Base-by-base conservation (phyloP, 192 early-diverging fungal species). In the Phycomyces nitens region DNA sequence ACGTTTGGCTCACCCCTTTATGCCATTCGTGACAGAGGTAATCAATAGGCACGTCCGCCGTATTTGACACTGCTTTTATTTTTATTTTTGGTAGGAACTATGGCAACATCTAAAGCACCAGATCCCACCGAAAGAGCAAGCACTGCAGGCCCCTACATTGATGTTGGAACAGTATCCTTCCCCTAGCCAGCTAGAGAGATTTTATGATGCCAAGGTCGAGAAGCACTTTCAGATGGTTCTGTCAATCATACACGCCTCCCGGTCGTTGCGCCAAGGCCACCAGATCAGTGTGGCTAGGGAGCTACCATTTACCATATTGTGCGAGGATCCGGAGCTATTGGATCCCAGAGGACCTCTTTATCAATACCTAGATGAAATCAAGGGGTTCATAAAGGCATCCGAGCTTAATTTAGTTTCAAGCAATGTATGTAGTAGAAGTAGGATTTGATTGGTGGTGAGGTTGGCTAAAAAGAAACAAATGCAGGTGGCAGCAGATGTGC, bases 11-110 rank as follows among this genome's bases (percentile, higher is more conserved):
- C 96, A 98, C 72, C 96, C 96, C 21, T 94, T 97, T 70, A 98
- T 98, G 96, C 96, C 96, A 15, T 98, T 95, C 69, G 71, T 97
- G 15, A 95, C 95, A 14, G 96, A 98, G 85, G 96, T 93, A 73
- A n/a, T 38, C 39, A 41, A 34, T 34, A 34, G 29, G 7, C n/a
- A n/a, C n/a, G n/a, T 38, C 20, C 54, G 27, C 51, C 1, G 44
- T 7, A 2, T n/a, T 11, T 47, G 3, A 14, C 44, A n/a, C 44
- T 47, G 11, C 12, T 11, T n/a, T 57, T 56, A 15, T 16, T 16
- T 56, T 47, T 11, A 6, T 18, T 56, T 0, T 58, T 27, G 21
- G 21, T 40, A 85, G 81, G 81, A 85, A 76, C 56, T 85, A 21
- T 85, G 83, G 83, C 81, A 85, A 56, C 60, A 67, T 24, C 58